Evolutionary conservation across 2,329 filamentous ascomycete genomes (phyloP).

Genomic region (Aspergillus arachidicola): DNA sequence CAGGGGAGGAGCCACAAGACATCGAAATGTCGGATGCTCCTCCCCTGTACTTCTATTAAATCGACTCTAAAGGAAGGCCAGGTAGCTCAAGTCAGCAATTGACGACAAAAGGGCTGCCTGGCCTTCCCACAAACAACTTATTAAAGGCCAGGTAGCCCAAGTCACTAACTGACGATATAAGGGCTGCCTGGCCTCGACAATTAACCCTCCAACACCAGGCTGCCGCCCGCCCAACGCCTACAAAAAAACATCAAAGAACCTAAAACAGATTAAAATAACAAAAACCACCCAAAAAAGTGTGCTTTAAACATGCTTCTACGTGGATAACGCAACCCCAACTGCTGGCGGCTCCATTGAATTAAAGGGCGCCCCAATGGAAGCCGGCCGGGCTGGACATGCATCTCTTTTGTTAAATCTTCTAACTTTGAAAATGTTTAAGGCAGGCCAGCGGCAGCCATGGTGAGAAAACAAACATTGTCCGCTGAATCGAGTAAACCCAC

Average conservation of each 20-base stretch:
- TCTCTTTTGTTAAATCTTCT: background rate
- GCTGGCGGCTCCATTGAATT: background rate
- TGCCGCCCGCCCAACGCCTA: background rate
- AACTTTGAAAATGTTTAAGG: background rate
- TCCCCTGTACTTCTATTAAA: background rate
- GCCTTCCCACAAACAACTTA: background rate
- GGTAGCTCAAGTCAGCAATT: background rate
- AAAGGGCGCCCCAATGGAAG: background rate
- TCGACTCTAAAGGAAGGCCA: background rate
- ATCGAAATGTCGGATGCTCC: constrained; percentile 3
- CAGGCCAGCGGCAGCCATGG: background rate
- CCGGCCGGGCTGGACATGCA: background rate
- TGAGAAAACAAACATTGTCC: background rate
- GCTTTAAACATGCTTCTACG: background rate
- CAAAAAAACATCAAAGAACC: background rate
- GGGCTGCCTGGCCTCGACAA: background rate
- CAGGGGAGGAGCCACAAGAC: background rate
- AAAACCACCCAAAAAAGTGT: background rate
- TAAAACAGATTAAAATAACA: background rate
- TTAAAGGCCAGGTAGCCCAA: background rate
- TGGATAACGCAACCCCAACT: background rate
- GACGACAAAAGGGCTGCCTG: background rate
- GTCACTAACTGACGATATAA: background rate
- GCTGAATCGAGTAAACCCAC: background rate
- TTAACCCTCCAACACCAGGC: background rate